These are phyloP conservation scores for Dendryphion nanum DNA, from an alignment of 2,329 filamentous ascomycete genomes.

Conservation along the genomic window DNA sequence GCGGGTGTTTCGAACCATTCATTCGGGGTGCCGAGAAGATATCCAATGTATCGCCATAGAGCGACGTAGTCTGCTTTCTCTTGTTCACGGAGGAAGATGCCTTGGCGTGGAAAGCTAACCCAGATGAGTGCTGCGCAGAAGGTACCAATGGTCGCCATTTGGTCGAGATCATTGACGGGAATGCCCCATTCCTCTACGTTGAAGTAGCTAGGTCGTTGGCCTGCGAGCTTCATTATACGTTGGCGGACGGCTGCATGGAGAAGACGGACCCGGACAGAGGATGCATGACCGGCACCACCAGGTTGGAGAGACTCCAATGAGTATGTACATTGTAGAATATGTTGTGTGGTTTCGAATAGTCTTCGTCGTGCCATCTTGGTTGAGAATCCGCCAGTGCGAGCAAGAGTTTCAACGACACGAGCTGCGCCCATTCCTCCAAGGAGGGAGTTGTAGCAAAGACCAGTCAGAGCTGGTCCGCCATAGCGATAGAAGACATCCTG, in stretches of 20 bases:
- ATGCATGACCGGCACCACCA: slow-evolving; percentile 63
- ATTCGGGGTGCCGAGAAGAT: slow-evolving; percentile 68
- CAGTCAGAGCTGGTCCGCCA: slow-evolving; percentile 64
- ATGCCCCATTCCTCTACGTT: slow-evolving; percentile 58
- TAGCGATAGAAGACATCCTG: slow-evolving; percentile 79
- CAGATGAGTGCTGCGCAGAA: slow-evolving; percentile 70
- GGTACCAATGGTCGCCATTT: slow-evolving; percentile 67
- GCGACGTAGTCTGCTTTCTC: slow-evolving; percentile 71
- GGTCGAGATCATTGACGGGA: slow-evolving; percentile 75
- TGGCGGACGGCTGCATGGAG: slow-evolving; percentile 67
- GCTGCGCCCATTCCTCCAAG: slow-evolving; percentile 71
- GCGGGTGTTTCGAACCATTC: slow-evolving; percentile 56
- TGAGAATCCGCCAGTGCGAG: slow-evolving; percentile 72
- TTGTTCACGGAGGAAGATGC: slow-evolving; percentile 60
- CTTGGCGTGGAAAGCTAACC: slow-evolving; percentile 69
- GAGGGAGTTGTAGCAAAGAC: slow-evolving; percentile 63
- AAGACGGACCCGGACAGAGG: slow-evolving; percentile 66
- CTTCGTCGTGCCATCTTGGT: slow-evolving; percentile 65
- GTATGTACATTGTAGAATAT: slow-evolving; percentile 68
- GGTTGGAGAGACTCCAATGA: slow-evolving; percentile 66
- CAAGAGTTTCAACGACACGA: slow-evolving; percentile 70
- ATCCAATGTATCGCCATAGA: slow-evolving; percentile 72
- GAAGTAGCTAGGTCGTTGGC: slow-evolving; percentile 61
- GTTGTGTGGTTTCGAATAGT: slow-evolving; percentile 71
- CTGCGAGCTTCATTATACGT: slow-evolving; percentile 61